phyloP scores from a whole-genome alignment of 1,284 basidiomycete genomes.

The Cutaneotrichosporon spelunceum region DNA sequence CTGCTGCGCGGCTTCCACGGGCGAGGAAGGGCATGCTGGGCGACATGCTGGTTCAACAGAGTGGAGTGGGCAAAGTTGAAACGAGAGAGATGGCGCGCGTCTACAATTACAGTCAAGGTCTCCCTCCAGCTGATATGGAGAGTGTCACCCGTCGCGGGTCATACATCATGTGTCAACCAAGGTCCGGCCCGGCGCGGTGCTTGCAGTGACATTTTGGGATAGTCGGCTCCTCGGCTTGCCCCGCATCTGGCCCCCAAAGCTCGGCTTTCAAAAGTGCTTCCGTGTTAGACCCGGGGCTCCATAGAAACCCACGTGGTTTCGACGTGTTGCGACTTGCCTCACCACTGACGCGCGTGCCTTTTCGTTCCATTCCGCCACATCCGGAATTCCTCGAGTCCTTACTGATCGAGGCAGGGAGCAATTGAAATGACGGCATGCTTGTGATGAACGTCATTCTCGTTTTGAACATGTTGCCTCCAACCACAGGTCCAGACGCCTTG shows the following conservation, averaged over 20 bases:
- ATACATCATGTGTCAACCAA: neutral
- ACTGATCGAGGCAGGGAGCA: too few relatives aligned
- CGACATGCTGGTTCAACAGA: neutral
- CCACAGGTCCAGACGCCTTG: too few relatives aligned
- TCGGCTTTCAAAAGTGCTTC: neutral
- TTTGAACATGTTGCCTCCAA: too few relatives aligned
- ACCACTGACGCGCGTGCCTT: too few relatives aligned
- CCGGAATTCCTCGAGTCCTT: too few relatives aligned
- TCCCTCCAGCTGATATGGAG: too few relatives aligned
- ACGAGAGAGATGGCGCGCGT: neutral
- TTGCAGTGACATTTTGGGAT: neutral
- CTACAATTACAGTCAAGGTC: neutral
- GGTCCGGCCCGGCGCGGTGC: conserved; percentile 13
- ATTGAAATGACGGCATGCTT: too few relatives aligned
- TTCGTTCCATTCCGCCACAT: too few relatives aligned
- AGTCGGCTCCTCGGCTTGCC: neutral
- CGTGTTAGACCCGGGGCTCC: neutral
- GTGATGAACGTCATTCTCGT: too few relatives aligned
- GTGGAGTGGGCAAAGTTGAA: conserved; percentile 1
- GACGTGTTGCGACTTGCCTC: too few relatives aligned
- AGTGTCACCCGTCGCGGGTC: neutral
- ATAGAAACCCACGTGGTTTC: neutral
- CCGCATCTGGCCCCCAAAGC: neutral
- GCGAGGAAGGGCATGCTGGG: conserved; percentile 7
- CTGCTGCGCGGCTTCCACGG: neutral